Conservation (phyloP, 2,329 filamentous ascomycete genomes). For the Nannizziopsis arthrosporioides region DNA sequence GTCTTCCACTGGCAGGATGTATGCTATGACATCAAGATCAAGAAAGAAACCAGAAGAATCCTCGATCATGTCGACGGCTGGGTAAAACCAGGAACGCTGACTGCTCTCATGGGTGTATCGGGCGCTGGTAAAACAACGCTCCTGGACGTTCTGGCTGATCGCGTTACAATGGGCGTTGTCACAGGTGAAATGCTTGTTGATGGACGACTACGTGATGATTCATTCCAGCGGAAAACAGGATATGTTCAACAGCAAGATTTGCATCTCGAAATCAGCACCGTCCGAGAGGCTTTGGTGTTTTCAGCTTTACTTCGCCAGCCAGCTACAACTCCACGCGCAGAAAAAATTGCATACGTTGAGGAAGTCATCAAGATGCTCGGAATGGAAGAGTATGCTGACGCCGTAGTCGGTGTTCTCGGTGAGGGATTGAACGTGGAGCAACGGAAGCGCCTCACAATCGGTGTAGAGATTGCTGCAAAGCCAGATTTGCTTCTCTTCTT, state of each 20-base stretch:
- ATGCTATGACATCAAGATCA: conserved; percentile 73
- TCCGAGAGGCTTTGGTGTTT: conserved; percentile 78
- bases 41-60: conserved; percentile 61
- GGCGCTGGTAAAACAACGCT: conserved; percentile 93
- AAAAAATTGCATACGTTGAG: conserved; percentile 80
- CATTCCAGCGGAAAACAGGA: conserved; percentile 75
- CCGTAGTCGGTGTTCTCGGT: conserved; percentile 78
- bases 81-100: conserved; percentile 85
- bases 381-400: conserved; percentile 84
- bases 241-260: conserved; percentile 77
- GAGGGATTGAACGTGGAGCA: conserved; percentile 57
- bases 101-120: conserved; percentile 78
- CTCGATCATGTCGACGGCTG: conserved; percentile 80
- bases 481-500: conserved; percentile 81
- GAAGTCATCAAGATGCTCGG: conserved; percentile 85
- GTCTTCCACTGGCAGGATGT: conserved; percentile 81
- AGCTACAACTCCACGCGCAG: conserved; percentile 53
- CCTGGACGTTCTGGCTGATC: conserved; percentile 71
- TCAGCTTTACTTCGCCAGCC: conserved; percentile 79
- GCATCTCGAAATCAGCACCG: conserved; percentile 71
- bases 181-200: conserved; percentile 79
- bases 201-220: conserved; percentile 56
- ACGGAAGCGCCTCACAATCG: conserved; percentile 72
- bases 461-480: conserved; percentile 86
- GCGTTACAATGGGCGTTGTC: conserved; percentile 80